Evolutionary conservation across 2,329 filamentous ascomycete species (phyloP), one percentile per base, ranked within the genome.

Genomic region (Laburnicola sp.): DNA sequence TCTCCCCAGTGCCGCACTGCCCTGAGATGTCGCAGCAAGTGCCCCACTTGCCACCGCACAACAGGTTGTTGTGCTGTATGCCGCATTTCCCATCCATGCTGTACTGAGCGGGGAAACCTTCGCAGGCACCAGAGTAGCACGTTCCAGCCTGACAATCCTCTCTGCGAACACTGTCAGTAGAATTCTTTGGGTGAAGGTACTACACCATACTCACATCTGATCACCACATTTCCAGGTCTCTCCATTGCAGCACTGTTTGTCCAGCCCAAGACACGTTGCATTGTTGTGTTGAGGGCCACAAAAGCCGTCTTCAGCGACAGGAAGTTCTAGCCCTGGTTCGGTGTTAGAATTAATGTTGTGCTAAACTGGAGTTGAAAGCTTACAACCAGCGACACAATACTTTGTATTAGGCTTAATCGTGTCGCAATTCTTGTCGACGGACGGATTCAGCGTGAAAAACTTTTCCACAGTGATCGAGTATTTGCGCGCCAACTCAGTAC

Each of bases 71-170:
- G 21, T 49, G 40, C 22, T 49, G 38, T 22, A 25, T 32, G 16
- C 54, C 51, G 38, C 51, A 59, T 43, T 54, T 52, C 21, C 51
- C 48, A 43, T 59, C 54, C 16, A 16, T 16, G 16, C 37, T 46
- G 36, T 46, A 45, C 27, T 39, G 36, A 39, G 5, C 27, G 21
- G 37, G 27, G 26, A 42, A 62, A 16, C 16, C 16, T 16, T 8
- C 8, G 51, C 71, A 75, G 6, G 37, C 45, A 28, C 70, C 73
- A 30, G 69, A 63, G 51, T 66, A 72, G 56, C 71, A 74, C 31
- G 60, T 73, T 9, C 70, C 66, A 6, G 39, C 45, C 16, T 59
- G 56, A 51, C 70, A 74, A 49, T 73, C 69, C 9, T 56, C 60
- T 9, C 69, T 71, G 37, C n/a, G n/a, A 37, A 41, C 11, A 36